Base-by-base conservation (phyloP, 805 yeast genomes). In the Schwanniomyces yamadae region DNA sequence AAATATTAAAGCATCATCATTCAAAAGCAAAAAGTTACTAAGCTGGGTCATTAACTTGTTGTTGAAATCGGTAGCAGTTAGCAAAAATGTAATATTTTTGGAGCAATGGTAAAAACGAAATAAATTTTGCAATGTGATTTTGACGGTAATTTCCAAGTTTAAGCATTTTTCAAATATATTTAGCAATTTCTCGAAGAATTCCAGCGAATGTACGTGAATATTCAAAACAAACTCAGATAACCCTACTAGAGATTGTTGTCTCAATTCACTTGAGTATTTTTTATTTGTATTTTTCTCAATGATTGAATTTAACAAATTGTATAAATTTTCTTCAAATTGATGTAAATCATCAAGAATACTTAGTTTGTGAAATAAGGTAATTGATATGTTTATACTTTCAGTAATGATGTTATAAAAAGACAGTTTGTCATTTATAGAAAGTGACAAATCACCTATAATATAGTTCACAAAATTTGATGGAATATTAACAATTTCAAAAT, bases 261-360 rank as follows among this genome's bases (percentile, higher is more conserved):
- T 45, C 17, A 63, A 42, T 14, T 61, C 67, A 33, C 59, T 48
- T 2, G 67, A 49, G 34, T 55, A 58, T 13, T 45, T 42, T 24
- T 54, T 55, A 25, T 53, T 46, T 9, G 44, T 38, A 17, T 50
- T 42, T 29, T 50, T 57, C 13, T 22, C 34, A 14, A 46, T 38
- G 19, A 58, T 42, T 7, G 53, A 34, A 7, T 45, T 37, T n/a
- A 55, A 44, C 23, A 56, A 42, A 5, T 13, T 27, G 12, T 40
- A 29, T 4, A 41, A 17, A 15, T 27, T 26, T 4, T 13, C 16
- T n/a, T 20, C 33, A 12, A 36, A 29, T 18, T 14, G 12, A 4
- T 27, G 19, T 15, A 31, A 19, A 19, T 31, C 32, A 16, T 42
- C 29, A 16, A 39, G 13, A 11, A 38, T 42, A 20, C 41, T 34